These are phyloP conservation scores for Tetradesmus obliquus DNA, from an alignment of 139 green algal species.

Conservation along the genomic window DNA sequence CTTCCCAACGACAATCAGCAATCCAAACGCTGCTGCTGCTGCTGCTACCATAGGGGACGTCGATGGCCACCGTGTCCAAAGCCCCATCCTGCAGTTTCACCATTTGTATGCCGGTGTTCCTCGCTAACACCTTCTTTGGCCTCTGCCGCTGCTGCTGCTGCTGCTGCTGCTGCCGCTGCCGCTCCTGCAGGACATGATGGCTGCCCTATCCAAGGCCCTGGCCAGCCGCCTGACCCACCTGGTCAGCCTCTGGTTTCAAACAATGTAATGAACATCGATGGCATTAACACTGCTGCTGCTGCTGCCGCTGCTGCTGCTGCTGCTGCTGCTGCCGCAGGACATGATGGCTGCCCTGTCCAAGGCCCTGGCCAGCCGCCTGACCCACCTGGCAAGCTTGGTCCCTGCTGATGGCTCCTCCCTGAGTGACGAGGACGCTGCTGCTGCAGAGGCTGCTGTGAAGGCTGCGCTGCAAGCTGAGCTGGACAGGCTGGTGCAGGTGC, in stretches of 20 bases:
- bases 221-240: background rate
- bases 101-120: no score
- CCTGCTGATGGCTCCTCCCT: background rate
- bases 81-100: no score
- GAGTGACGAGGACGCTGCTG: background rate
- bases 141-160: slow-evolving; percentile 18
- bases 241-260: background rate
- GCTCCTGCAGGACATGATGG: slow-evolving; percentile 29
- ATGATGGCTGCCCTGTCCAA: background rate
- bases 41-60: no score
- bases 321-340: background rate
- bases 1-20: no score
- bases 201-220: background rate
- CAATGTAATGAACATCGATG: background rate
- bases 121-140: background rate
- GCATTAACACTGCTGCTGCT: background rate
- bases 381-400: background rate
- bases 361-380: background rate
- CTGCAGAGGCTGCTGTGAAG: background rate
- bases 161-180: background rate
- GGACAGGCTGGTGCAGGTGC: slow-evolving; percentile 28
- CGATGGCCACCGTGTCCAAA: background rate
- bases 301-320: background rate
- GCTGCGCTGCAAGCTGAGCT: slow-evolving; percentile 20
- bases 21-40: no score